Base-by-base conservation (phyloP, 495 filamentous ascomycete species). In the Aspergillus incahuasiensis region DNA sequence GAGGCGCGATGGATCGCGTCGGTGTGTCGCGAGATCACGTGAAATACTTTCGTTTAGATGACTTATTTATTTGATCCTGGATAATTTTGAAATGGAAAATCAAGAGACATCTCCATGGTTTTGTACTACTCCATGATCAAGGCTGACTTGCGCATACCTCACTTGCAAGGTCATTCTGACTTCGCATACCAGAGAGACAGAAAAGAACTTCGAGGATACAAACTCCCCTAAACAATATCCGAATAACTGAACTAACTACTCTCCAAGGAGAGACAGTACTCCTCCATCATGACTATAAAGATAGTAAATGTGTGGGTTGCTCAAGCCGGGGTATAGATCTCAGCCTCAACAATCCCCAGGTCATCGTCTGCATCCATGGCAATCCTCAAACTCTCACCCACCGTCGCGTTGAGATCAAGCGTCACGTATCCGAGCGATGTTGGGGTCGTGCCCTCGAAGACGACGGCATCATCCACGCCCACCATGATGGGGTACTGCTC, bases 1-100 rank as follows among this genome's bases (percentile, higher is more conserved):
- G 19, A 48, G 41, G 30, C 56, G 62, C 59, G 62, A 55, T 50
- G 45, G 48, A 54, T 45, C 63, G 63, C 63, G 60, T 66, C 42
- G 40, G 34, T 19, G 35, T 19, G 51, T 54, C 63, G 44, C 63
- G 63, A 61, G 50, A 59, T 25, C 63, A 66, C 63, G 63, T 66
- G 63, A 66, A 57, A 34, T 28, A 5, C 9, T 9, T 30, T 30
- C 9, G 5, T 8, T 39, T 50, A n/a, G n/a, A n/a, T n/a, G n/a
- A n/a, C n/a, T 39, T 1, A 8, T 34, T 28, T 7, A 39, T 30
- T 16, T 22, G 4, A 7, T 16, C 39, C n/a, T 50, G 11, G 13
- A 42, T 12, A 39, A 30, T 30, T n/a, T n/a, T n/a, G n/a, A n/a
- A n/a, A n/a, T n/a, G n/a, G n/a, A n/a, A n/a, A n/a, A n/a, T n/a